Evolutionary conservation across 352 stramenopile species (phyloP).

Genomic region (Pythium oligandrum): DNA sequence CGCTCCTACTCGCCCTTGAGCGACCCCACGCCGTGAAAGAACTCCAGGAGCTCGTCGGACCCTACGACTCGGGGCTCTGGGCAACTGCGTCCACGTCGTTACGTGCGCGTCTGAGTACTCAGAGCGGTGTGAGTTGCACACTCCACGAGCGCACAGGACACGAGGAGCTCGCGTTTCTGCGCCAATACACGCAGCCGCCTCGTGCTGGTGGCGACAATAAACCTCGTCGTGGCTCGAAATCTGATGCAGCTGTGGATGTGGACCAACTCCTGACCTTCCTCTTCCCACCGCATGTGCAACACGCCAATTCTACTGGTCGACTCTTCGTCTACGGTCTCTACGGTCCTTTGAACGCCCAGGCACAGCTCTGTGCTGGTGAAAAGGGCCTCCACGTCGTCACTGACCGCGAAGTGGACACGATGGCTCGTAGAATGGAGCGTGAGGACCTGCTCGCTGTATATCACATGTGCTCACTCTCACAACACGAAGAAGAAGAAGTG

Average conservation of each 20-base stretch:
- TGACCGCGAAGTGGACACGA: constrained; percentile 68
- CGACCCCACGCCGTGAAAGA: constrained; percentile 42
- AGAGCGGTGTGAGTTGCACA: constrained; percentile 38
- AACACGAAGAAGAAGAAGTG: constrained; percentile 70
- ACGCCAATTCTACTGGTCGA: constrained; percentile 69
- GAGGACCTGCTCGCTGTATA: constrained; percentile 82
- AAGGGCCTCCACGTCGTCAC: constrained; percentile 62
- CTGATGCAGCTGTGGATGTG: constrained; percentile 27
- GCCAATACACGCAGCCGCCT: constrained; percentile 18
- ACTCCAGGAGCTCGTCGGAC: constrained; percentile 50
- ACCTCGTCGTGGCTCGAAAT: too few relatives aligned
- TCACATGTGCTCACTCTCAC: constrained; percentile 50
- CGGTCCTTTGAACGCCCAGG: constrained; percentile 57
- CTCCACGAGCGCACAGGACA: constrained; percentile 23
- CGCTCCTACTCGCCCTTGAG: constrained; percentile 39
- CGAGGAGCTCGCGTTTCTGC: constrained; percentile 40
- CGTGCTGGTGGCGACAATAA: neutral
- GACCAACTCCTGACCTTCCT: constrained; percentile 67
- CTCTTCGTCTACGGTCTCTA: constrained; percentile 83
- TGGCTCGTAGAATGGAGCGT: constrained; percentile 72
- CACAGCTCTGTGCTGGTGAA: constrained; percentile 51
- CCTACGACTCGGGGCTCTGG: constrained; percentile 25
- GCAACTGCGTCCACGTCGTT: constrained; percentile 11
- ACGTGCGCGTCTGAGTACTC: constrained; percentile 39
- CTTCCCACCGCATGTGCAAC: constrained; percentile 70